These are phyloP conservation scores for Neoarthrinium moseri DNA, from an alignment of 2,329 filamentous ascomycete species.

Conservation along the genomic window DNA sequence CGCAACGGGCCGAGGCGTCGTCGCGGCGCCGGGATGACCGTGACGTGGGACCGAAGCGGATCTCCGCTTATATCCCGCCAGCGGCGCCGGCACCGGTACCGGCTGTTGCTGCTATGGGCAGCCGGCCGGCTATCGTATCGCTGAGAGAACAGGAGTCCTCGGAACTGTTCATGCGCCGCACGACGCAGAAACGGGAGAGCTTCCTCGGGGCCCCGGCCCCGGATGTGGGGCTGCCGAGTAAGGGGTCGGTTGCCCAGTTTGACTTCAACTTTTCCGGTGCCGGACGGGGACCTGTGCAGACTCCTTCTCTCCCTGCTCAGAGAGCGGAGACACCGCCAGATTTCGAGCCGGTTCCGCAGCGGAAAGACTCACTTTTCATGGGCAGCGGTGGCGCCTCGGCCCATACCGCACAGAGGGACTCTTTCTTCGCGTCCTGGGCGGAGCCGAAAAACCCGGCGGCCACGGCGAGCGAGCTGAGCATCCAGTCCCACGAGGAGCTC, in stretches of 20 bases:
- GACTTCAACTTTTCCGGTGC: neutral
- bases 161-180: neutral
- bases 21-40: neutral
- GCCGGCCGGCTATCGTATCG: neutral
- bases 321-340: constrained; percentile 1
- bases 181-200: neutral
- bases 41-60: neutral
- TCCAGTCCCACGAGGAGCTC: constrained; percentile 6
- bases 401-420: constrained; percentile 2
- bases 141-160: neutral
- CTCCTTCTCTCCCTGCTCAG: neutral
- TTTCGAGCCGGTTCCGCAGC: neutral
- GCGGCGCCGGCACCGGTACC: neutral
- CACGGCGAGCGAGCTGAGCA: neutral
- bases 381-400: neutral
- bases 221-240: neutral
- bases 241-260: neutral
- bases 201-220: neutral
- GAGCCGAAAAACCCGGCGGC: neutral
- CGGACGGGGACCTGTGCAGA: neutral
- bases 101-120: too few relatives aligned
- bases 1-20: neutral
- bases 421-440: constrained; percentile 17
- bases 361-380: constrained; percentile 17
- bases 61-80: neutral